Base-by-base conservation (phyloP, 2,329 filamentous ascomycete species). In the Aspergillus puulaauensis region DNA sequence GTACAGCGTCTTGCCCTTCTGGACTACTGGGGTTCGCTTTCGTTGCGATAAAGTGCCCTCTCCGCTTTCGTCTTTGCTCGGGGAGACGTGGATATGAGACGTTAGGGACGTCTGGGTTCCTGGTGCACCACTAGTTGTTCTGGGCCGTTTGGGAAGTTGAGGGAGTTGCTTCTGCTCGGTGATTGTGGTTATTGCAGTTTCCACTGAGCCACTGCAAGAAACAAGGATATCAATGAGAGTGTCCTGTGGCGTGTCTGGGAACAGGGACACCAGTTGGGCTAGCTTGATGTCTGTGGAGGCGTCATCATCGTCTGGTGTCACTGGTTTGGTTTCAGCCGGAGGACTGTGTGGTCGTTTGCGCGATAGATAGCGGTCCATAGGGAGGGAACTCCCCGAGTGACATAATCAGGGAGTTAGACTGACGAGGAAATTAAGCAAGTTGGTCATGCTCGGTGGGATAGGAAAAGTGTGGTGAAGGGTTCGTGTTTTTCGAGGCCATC, bases 221-320 rank as follows among this genome's bases (percentile, higher is more conserved):
- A 96, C 79, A 0, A 98, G 80, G 6, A 91, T 78, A 63, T 98
- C 93, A 0, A 99, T 82, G 0, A 97, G 79, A 0, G 82, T 79
- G 37, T 88, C 84, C 47, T 90, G 86, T 7, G 86, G 81, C 4
- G 87, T 63, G 0, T 79, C 70, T 0, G 90, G 86, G 63, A 92
- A 83, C 0, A 97, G 76, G 1, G 95, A 98, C 2, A 88, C 84
- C 3, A 99, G 78, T 1, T 96, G 79, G 1, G 92, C 92, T 14
- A 99, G 77, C 69, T 97, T 98, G 66, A 96, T 80, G 61, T 98
- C 95, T 0, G 95, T 99, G 1, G 90, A 87, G 47, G 96, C 90
- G 15, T 92, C 51, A 44, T 58, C 56, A n/a, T 51, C 40, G 9
- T 58, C 24, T 24, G 24, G 12, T 24, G 23, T 21, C 23, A 19